Evolutionary conservation across 2,329 filamentous ascomycete species (phyloP), one percentile per base, ranked within the genome.

Genomic region (Aspergillus oerlinghausenensis): DNA sequence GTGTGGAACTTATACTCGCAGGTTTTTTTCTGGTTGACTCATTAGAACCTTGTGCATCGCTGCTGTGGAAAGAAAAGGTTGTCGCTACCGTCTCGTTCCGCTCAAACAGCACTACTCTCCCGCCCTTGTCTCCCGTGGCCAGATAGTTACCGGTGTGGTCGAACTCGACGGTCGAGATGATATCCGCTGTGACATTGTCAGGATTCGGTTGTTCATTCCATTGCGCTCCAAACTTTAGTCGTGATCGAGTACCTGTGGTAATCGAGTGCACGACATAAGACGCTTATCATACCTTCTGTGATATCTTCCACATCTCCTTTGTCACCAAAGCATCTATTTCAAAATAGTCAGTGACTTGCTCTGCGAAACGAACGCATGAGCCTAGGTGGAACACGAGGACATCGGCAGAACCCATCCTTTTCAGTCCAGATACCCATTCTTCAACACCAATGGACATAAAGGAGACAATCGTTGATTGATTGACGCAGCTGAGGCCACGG

Each of bases 1-100:
- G 94, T 99, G 77, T 99, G 94, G 76, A 99, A 99, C 77, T 97
- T 99, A 84, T 99, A 99, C 78, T 99, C 94, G 85, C 94, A 99
- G 51, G 94, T 97, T 86, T 97, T 99, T 87, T 99, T 97, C 92
- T 97, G 50, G 47, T 40, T 48, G 49, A 32, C 35, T 53, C 50
- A 67, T 80, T 67, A 80, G 76, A 56, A 54, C 49, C 26, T 29
- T 49, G 50, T 21, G 32, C 42, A n/a, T 21, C 26, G 11, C 56
- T 29, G 50, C 56, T 29, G 50, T 58, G 49, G 50, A 54, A 38
- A 50, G 47, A 49, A 47, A 47, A 56, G 58, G 43, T 45, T 28
- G 52, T 59, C 38, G 29, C 45, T 80, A 96, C 92, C 73, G 93
- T 97, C 79, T 97, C 94, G 71, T 99, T 99, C 67, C 94, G 85